These are phyloP conservation scores for Cryphonectria japonica DNA, from an alignment of 2,329 filamentous ascomycete species.

Conservation along the genomic window DNA sequence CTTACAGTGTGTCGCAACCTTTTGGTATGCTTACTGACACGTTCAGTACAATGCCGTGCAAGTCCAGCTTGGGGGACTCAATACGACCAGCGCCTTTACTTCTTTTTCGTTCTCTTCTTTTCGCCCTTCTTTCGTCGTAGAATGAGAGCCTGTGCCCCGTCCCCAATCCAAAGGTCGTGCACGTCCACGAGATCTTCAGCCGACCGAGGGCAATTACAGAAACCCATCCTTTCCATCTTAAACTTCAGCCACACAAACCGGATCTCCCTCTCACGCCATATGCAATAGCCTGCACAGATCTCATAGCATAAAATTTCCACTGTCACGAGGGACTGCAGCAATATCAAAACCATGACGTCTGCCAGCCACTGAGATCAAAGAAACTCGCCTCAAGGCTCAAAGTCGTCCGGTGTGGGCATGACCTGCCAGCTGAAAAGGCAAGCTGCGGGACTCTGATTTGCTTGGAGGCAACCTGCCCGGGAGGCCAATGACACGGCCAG, in stretches of 20 bases:
- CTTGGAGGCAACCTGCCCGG: conserved; percentile 17
- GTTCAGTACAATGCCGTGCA: no score
- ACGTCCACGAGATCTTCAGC: background rate
- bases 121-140: background rate
- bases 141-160: background rate
- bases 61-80: no score
- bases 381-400: background rate
- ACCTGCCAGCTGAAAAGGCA: conserved; percentile 15
- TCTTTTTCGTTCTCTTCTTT: background rate
- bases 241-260: background rate
- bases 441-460: conserved; percentile 26
- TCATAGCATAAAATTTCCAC: background rate
- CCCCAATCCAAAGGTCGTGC: background rate
- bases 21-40: background rate
- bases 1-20: background rate
- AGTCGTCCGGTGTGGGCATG: background rate
- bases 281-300: background rate
- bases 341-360: background rate
- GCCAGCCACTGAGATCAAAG: conserved; percentile 6
- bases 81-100: background rate
- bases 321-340: background rate
- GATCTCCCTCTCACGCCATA: background rate
- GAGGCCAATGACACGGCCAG: conserved; percentile 26
- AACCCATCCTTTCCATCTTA: background rate
- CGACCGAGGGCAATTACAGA: background rate